Evolutionary conservation across 306 rosid species (phyloP), one percentile per base, ranked within the genome.

Genomic region (Arachis hypogaea): DNA sequence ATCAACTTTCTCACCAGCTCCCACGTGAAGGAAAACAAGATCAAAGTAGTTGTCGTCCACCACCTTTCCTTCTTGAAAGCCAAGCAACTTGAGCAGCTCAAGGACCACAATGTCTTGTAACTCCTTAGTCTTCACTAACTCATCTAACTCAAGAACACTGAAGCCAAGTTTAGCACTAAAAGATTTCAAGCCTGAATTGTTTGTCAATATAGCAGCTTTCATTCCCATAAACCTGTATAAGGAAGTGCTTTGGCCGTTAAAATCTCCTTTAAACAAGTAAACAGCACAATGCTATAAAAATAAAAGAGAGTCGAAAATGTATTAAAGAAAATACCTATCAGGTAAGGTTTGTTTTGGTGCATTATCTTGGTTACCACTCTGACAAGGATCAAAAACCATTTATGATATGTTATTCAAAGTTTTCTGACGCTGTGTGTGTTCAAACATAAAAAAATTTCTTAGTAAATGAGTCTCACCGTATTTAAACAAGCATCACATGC

Each of bases 221-320:
- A 95, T 87, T 83, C 96, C 98, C 97, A 95, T 92, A 81, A 95
- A 92, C 83, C 99, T 95, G 84, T 77, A 78, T 68, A 77, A 63
- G 57, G 50, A 81, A 74, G 43, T 7, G 41, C 14, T 82, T 78
- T 40, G 74, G 66, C 58, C 73, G 42, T 76, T 55, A 38, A 51
- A 18, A 9, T 28, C 22, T n/a, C 36, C 46, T 22, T 44, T 72
- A 45, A 11, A 57, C 45, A 59, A 59, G 65, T 36, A 61, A 61
- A 61, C 65, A 50, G 5, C 51, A 47, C 8, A 28, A 64, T 68
- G 74, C 49, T 7, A 46, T 12, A 38, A 40, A 63, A 29, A 14
- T 0, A 7, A 61, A 68, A 69, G 54, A 38, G 61, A 4, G 14
- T 11, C 6, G 11, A 66, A 49, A 67, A 66, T 54, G 66, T 43